Conservation (phyloP, 1,139 yeast genomes). For the Sugiyamaella grinbergsii region DNA sequence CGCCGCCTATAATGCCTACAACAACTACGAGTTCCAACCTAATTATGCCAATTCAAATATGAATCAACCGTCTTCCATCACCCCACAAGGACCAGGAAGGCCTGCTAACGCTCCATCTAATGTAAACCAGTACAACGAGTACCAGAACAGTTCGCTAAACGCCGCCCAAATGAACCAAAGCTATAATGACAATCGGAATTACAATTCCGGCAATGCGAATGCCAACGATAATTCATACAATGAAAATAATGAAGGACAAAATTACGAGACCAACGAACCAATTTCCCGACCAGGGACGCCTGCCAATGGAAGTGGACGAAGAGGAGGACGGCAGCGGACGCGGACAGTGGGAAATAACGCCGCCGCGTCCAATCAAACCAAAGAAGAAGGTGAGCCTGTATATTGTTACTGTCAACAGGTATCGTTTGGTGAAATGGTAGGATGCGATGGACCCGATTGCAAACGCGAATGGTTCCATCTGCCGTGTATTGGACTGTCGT, state of each 20-base stretch:
- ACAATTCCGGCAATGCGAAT: conserved; percentile 5
- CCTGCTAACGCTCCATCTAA: conserved; percentile 1
- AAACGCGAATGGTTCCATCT: conserved; percentile 96
- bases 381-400: conserved; percentile 60
- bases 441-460: conserved; percentile 94
- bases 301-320: conserved; percentile 17
- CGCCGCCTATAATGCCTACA: conserved; percentile 4
- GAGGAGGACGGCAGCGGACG: conserved; percentile 25
- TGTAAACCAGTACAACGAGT: background rate
- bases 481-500: conserved; percentile 89
- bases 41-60: background rate
- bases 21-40: background rate
- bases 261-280: conserved; percentile 4
- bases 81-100: background rate
- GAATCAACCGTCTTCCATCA: background rate
- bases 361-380: conserved; percentile 2
- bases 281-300: conserved; percentile 30
- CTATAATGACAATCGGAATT: background rate
- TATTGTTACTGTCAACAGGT: conserved; percentile 97
- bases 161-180: background rate
- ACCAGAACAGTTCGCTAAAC: background rate
- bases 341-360: conserved; percentile 18
- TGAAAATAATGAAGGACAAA: conserved; percentile 16
- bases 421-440: conserved; percentile 98
- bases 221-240: conserved; percentile 16